Percentiles rank a stretch among this genome's conserved stretches.
phyloP scores from a whole-genome alignment of 148 eudicot species.

The Heliamphora exappendiculata region DNA sequence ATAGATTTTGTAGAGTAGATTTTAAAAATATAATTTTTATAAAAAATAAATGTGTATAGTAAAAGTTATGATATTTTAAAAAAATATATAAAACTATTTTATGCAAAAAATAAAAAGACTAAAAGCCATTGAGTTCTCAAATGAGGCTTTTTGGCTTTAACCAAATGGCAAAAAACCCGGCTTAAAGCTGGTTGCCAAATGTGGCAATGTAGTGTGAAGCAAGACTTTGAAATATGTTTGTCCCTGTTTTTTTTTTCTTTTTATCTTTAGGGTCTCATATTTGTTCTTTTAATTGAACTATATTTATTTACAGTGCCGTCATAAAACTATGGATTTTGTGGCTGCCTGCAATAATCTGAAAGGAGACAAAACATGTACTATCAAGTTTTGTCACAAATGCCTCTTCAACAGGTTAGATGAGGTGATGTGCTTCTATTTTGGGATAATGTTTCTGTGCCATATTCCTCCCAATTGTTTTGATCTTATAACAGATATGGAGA shows the following conservation, averaged over 20 bases:
- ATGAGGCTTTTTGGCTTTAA: no score
- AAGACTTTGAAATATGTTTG: background rate
- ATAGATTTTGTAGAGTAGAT: no score
- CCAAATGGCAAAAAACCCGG: no score
- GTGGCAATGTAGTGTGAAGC: background rate
- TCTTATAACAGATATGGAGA: conserved; percentile 24
- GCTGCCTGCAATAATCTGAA: conserved; percentile 66
- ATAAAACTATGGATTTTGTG: conserved; percentile 55
- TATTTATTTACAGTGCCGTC: conserved; percentile 62
- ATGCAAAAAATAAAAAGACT: background rate
- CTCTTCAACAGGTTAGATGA: conserved; percentile 62
- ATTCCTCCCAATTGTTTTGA: background rate
- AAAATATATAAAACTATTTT: no score
- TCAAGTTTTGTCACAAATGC: conserved; percentile 69
- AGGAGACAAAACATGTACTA: conserved; percentile 47
- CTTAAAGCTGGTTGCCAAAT: no score
- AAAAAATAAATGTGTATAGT: no score
- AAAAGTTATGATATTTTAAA: no score
- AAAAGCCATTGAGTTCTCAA: no score
- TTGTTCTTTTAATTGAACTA: background rate
- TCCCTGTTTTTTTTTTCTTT: background rate
- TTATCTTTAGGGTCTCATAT: background rate
- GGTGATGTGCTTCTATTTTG: background rate
- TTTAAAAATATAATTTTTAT: no score
- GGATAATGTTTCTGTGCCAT: background rate